Percentiles rank a stretch among this genome's conserved stretches.
phyloP scores from a whole-genome alignment of 1,284 basidiomycete genomes.

The Volvariella surrecta region DNA sequence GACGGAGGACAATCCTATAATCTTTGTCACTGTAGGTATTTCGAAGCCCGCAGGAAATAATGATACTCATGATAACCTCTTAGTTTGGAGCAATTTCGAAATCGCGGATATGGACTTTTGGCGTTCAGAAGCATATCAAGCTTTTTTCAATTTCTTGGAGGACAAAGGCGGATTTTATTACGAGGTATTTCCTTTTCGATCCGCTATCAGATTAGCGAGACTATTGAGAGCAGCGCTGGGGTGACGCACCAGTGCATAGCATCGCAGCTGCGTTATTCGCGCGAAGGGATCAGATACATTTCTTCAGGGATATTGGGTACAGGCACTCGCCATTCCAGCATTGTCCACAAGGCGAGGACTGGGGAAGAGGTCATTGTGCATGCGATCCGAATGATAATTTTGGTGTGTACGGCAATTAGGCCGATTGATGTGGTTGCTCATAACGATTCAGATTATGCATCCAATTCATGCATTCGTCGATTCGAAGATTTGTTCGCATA shows the following conservation, averaged over 20 bases:
- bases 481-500: conserved; percentile 23
- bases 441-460: conserved; percentile 28
- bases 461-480: conserved; percentile 34
- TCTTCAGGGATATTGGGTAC: conserved; percentile 56
- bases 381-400: conserved; percentile 29
- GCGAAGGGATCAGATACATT: conserved; percentile 63
- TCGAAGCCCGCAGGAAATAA: conserved; percentile 1
- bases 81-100: conserved; percentile 83
- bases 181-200: conserved; percentile 39
- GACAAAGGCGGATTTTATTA: conserved; percentile 79
- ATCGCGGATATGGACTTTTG: conserved; percentile 81
- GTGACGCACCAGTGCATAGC: conserved; percentile 82
- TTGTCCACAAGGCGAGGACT: conserved; percentile 26
- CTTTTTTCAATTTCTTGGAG: conserved; percentile 77
- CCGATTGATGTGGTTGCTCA: not conserved
- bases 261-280: conserved; percentile 74
- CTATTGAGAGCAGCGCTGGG: conserved; percentile 52
- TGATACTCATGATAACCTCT: not conserved
- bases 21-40: conserved; percentile 66
- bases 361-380: conserved; percentile 26
- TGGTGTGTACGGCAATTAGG: conserved; percentile 18
- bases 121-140: conserved; percentile 67
- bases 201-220: not conserved
- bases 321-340: conserved; percentile 29
- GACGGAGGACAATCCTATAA: conserved; percentile 68